These are phyloP conservation scores for Areca catechu DNA, from an alignment of 176 grass and related monocot genomes.

Conservation along the genomic window DNA sequence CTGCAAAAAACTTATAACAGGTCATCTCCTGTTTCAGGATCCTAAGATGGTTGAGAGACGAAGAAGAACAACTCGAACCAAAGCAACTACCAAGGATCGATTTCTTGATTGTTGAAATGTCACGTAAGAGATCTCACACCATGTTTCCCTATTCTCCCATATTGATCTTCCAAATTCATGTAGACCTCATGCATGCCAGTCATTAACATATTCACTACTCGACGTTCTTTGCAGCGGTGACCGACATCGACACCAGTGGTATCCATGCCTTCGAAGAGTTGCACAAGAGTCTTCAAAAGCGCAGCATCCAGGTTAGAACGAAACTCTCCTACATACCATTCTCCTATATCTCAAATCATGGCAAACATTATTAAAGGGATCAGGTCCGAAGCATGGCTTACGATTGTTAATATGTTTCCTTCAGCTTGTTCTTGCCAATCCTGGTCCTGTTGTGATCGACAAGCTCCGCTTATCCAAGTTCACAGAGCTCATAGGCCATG, in stretches of 20 bases:
- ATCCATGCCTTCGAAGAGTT: constrained; percentile 63
- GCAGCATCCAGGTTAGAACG: constrained; percentile 47
- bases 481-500: constrained; percentile 38
- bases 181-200: background rate
- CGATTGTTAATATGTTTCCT: constrained; percentile 12
- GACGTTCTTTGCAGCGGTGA: constrained; percentile 43
- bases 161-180: background rate
- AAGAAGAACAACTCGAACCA: constrained; percentile 47
- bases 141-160: background rate
- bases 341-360: background rate
- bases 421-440: constrained; percentile 70
- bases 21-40: constrained; percentile 41
- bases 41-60: constrained; percentile 80
- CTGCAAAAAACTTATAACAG: no score
- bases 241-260: constrained; percentile 73
- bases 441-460: constrained; percentile 43
- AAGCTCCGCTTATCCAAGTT: constrained; percentile 57
- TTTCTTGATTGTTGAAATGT: constrained; percentile 67
- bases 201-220: background rate
- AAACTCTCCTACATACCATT: background rate
- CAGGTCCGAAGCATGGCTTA: background rate
- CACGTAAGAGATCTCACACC: constrained; percentile 43
- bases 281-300: constrained; percentile 42
- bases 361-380: background rate
- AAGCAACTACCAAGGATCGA: constrained; percentile 31